Percentiles rank a stretch among this genome's conserved stretches.
These are phyloP conservation scores for Tolypocladium album DNA, from an alignment of 2,329 filamentous ascomycete genomes.

Conservation along the genomic window DNA sequence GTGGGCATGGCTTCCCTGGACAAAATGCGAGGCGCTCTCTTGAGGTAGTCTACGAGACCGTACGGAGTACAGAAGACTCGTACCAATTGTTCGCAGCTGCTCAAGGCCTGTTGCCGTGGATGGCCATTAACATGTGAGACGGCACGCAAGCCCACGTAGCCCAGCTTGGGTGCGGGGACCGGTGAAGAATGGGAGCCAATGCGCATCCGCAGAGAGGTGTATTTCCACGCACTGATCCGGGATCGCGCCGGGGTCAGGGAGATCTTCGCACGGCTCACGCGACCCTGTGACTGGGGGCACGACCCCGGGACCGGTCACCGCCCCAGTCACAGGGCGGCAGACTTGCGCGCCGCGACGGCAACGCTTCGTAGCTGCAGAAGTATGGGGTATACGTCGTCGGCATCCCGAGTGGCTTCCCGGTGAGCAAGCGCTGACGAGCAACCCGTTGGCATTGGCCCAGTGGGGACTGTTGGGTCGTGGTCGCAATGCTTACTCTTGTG, in stretches of 20 bases:
- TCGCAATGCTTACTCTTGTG: neutral
- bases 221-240: neutral
- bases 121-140: neutral
- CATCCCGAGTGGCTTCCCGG: neutral
- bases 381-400: neutral
- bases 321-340: neutral
- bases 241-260: neutral
- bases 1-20: neutral
- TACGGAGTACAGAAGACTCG: neutral
- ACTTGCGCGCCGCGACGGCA: neutral
- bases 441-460: neutral
- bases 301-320: neutral
- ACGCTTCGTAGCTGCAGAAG: neutral
- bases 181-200: conserved; percentile 10
- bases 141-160: conserved; percentile 1
- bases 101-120: neutral
- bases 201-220: neutral
- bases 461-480: neutral
- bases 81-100: neutral
- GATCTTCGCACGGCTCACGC: conserved; percentile 3
- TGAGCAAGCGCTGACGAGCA: conserved; percentile 2
- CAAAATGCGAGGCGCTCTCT: neutral
- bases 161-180: conserved; percentile 9
- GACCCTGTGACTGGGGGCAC: conserved; percentile 5
- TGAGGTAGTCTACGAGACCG: neutral